A percentile compares a stretch with the other conserved stretches of the same genome.
Evolutionary conservation across 768 basidiomycete species (phyloP).

Genomic region (Nidularia pulvinata): DNA sequence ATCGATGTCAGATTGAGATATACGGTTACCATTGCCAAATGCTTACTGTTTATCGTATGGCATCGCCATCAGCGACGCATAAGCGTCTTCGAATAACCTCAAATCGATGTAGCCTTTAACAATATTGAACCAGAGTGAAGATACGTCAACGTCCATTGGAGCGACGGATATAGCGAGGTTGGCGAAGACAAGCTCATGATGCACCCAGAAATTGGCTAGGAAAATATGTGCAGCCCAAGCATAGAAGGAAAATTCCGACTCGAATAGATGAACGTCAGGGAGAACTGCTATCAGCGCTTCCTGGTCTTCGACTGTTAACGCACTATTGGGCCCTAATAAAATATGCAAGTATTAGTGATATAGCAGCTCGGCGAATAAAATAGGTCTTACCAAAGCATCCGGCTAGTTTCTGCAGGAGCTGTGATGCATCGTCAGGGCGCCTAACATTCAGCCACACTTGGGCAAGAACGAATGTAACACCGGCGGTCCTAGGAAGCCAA

Average conservation of each 20-base stretch:
- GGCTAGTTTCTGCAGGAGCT: slow-evolving; percentile 71
- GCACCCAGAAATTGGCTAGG: slow-evolving; percentile 51
- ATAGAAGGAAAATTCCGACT: slow-evolving; percentile 75
- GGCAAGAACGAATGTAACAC: slow-evolving; percentile 71
- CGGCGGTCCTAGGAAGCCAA: slow-evolving; percentile 81
- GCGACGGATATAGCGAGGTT: slow-evolving; percentile 80
- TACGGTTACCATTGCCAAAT: slow-evolving; percentile 3
- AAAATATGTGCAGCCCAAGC: slow-evolving; percentile 77
- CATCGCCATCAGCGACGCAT: slow-evolving; percentile 69
- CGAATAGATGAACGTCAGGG: slow-evolving; percentile 52
- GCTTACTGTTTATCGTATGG: slow-evolving; percentile 84
- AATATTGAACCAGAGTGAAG: slow-evolving; percentile 78
- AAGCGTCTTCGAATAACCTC: slow-evolving; percentile 85
- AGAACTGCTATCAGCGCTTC: slow-evolving; percentile 64
- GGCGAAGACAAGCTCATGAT: slow-evolving; percentile 72
- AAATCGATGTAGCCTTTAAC: slow-evolving; percentile 77
- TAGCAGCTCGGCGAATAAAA: slow-evolving; percentile 3
- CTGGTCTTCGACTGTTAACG: slow-evolving; percentile 57
- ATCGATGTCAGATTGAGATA: slow-evolving; percentile 1
- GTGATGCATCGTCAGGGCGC: slow-evolving; percentile 72
- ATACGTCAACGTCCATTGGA: slow-evolving; percentile 48
- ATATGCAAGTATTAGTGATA: slow-evolving; percentile 7
- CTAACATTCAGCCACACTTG: slow-evolving; percentile 66
- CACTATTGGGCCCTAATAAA: slow-evolving; percentile 42
- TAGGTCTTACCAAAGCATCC: slow-evolving; percentile 67